Conservation (phyloP, 2,329 filamentous ascomycete species). For the Allantophomopsis cytisporea region DNA sequence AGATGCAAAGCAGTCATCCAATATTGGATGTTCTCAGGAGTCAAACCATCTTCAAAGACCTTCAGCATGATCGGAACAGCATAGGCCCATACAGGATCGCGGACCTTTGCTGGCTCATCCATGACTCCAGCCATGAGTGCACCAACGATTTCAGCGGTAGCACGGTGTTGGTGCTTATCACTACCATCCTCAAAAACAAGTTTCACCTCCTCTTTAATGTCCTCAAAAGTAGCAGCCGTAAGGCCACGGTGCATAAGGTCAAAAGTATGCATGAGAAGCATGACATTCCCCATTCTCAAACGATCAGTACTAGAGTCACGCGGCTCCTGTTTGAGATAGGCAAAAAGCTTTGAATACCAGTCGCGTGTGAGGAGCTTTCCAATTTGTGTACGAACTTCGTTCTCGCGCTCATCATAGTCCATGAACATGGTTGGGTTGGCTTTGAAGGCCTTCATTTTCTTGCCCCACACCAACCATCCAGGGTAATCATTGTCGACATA, state of each 20-base stretch:
- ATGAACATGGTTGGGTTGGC: constrained; percentile 53
- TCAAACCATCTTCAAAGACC: constrained; percentile 83
- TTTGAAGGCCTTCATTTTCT: constrained; percentile 68
- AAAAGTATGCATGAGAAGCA: constrained; percentile 80
- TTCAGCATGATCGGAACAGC: constrained; percentile 77
- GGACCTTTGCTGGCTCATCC: constrained; percentile 61
- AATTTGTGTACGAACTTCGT: constrained; percentile 60
- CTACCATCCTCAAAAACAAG: constrained; percentile 81
- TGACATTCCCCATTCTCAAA: constrained; percentile 79
- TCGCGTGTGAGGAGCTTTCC: constrained; percentile 66
- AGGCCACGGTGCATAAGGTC: constrained; percentile 75
- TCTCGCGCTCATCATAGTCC: constrained; percentile 71
- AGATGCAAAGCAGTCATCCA: constrained; percentile 93
- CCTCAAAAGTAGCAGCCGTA: constrained; percentile 68
- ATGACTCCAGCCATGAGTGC: constrained; percentile 70
- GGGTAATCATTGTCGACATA: constrained; percentile 87
- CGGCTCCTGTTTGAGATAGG: constrained; percentile 91
- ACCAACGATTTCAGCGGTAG: constrained; percentile 85
- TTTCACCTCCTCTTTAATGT: constrained; percentile 69
- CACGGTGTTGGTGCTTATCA: constrained; percentile 95
- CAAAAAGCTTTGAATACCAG: constrained; percentile 83
- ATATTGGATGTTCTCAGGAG: constrained; percentile 86
- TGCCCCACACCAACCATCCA: constrained; percentile 93
- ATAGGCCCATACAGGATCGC: constrained; percentile 74
- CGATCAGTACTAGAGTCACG: constrained; percentile 69